Percentiles rank a stretch among this genome's conserved stretches.
phyloP scores from a whole-genome alignment of 768 basidiomycete genomes.

The Sarcomyxa edulis region DNA sequence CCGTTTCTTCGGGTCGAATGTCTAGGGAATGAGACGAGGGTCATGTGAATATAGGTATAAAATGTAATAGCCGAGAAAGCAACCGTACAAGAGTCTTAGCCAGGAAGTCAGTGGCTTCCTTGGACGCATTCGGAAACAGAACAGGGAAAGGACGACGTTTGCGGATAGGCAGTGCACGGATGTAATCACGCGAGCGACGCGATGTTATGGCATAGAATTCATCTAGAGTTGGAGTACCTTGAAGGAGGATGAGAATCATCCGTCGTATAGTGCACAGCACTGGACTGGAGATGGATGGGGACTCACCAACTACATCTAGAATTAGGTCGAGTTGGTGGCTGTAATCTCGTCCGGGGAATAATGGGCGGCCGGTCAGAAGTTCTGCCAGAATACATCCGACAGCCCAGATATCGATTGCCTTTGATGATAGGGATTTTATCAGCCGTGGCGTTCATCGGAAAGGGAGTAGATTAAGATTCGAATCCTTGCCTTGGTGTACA shows the following conservation, averaged over 20 bases:
- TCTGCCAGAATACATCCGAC: slow-evolving; percentile 78
- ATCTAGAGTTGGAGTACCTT: slow-evolving; percentile 79
- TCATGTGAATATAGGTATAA: slow-evolving; percentile 20
- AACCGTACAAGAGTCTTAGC: slow-evolving; percentile 58
- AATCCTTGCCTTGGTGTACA: slow-evolving; percentile 62
- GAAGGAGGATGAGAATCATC: no score
- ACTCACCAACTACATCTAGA: slow-evolving; percentile 76
- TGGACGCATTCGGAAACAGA: slow-evolving; percentile 74
- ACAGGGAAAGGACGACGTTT: slow-evolving; percentile 66
- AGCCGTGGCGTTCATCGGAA: slow-evolving; percentile 5
- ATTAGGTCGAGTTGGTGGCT: slow-evolving; percentile 86
- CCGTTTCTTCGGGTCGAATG: slow-evolving; percentile 86
- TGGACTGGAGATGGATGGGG: background rate
- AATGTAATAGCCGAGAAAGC: slow-evolving; percentile 17
- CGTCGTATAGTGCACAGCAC: background rate
- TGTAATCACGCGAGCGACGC: slow-evolving; percentile 79
- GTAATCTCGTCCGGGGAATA: slow-evolving; percentile 87
- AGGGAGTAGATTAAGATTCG: slow-evolving; percentile 5
- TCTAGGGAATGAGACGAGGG: slow-evolving; percentile 28
- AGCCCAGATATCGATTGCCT: slow-evolving; percentile 74
- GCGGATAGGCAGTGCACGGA: slow-evolving; percentile 80
- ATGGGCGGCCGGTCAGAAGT: slow-evolving; percentile 71
- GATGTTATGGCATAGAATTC: slow-evolving; percentile 91
- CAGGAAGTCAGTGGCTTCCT: slow-evolving; percentile 69
- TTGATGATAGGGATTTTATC: no score